Evolutionary conservation across 768 basidiomycete genomes (phyloP), one percentile per base, ranked within the genome.

Genomic region (Kwoniella sp.): DNA sequence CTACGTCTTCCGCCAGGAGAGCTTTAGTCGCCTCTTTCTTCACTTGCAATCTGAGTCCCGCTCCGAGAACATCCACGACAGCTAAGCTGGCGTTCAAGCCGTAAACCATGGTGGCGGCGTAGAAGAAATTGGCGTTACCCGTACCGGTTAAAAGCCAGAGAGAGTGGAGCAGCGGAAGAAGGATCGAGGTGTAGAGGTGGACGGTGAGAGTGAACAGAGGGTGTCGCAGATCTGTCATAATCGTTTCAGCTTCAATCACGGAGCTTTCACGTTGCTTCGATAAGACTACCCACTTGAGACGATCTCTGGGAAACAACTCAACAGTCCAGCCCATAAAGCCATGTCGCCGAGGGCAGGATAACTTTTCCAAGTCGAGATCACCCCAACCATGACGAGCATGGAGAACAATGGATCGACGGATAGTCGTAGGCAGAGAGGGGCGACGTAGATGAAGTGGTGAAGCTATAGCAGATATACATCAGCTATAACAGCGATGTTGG

Each of bases 111-210:
- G 93, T 97, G 2, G 89, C 88, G 0, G 96, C 96, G 72, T 98
- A 99, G 82, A 91, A 97, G 81, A 99, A 99, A 79, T 98, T 98
- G 50, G 95, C 93, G 73, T 99, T 98, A 1, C 92, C 96, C 5
- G 92, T 90, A 1, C 92, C 93, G 60, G 92, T 89, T 9, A 83
- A 83, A 6, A 97, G 85, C 95, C 96, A 99, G 1, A 98, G 83
- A 63, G 90, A 85, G 73, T 95, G 88, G 79, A 98, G 94, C 29
- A 96, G 83, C 0, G 95, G 95, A 62, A 97, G 85, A 22, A 98
- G 87, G 21, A 92, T 83, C 0, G 88, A 84, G 1, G 94, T 87
- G 72, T 96, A 92, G 4, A 90, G 81, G 68, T 95, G 90, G 10
- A 94, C 84, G 49, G 92, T 85, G 4, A 86, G 82, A 8, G 91